These are phyloP conservation scores for Patellifolia procumbens DNA, from an alignment of 179 eudicot genomes.

Conservation along the genomic window DNA sequence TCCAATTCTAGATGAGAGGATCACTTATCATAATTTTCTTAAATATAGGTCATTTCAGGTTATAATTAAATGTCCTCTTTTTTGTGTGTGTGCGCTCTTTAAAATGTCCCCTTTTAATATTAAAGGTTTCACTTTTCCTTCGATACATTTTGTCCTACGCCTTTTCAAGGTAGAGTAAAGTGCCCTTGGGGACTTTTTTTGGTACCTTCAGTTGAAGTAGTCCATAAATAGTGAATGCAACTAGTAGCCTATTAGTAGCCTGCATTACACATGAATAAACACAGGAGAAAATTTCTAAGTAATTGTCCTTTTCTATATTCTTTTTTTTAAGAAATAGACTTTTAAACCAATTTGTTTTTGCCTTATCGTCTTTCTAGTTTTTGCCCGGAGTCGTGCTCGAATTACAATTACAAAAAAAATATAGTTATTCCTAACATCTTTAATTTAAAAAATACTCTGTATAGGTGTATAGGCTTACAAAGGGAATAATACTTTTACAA, in stretches of 20 bases:
- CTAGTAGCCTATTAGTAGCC: constrained; percentile 11
- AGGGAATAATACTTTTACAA: no score
- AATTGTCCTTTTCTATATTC: constrained; percentile 14
- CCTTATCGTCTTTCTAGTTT: not conserved
- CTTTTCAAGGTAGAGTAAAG: constrained; percentile 31
- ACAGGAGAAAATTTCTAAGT: not conserved
- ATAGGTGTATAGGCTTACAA: no score
- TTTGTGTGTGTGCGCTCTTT: not conserved
- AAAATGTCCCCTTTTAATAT: constrained; percentile 7
- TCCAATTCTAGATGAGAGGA: no score
- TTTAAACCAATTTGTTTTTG: constrained; percentile 5
- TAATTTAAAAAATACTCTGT: no score
- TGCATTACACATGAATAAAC: constrained; percentile 13
- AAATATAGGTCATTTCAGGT: not conserved
- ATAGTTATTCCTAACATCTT: no score
- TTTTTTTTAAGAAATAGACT: not conserved
- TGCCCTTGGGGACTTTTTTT: constrained; percentile 12
- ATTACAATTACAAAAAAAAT: no score
- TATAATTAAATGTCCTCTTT: not conserved
- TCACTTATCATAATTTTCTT: no score
- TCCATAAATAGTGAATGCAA: constrained; percentile 21
- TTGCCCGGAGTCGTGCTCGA: no score
- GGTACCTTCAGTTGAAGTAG: constrained; percentile 19
- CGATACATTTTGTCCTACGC: not conserved
- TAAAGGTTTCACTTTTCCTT: constrained; percentile 4